These are phyloP conservation scores for Dothideomycetes sp. DNA, from an alignment of 2,329 filamentous ascomycete genomes.

Conservation along the genomic window DNA sequence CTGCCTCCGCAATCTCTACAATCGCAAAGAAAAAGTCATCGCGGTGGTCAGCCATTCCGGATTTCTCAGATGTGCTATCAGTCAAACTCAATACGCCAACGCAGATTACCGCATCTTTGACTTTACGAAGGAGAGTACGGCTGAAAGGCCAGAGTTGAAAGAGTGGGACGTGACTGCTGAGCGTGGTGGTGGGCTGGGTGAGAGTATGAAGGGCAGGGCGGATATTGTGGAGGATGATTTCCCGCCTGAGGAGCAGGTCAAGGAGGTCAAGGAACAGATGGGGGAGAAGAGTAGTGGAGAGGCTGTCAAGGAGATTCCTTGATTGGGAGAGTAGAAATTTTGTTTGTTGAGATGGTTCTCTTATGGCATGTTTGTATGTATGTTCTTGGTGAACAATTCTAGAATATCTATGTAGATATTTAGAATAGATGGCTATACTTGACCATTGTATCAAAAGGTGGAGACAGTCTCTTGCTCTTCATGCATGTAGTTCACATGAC, in stretches of 20 bases:
- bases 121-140: conserved; percentile 32
- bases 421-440: too few species aligned
- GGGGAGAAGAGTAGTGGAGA: conserved; percentile 13
- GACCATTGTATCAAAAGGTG: too few species aligned
- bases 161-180: conserved; percentile 43
- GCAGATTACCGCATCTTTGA: conserved; percentile 57
- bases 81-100: conserved; percentile 43
- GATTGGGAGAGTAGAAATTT: too few species aligned
- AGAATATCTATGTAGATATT: too few species aligned
- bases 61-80: conserved; percentile 51
- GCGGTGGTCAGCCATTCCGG: conserved; percentile 58
- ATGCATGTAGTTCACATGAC: too few species aligned
- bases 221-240: conserved; percentile 20
- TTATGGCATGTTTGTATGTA: too few species aligned
- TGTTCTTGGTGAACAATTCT: too few species aligned
- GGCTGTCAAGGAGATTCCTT: conserved; percentile 16
- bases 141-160: conserved; percentile 30
- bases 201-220: conserved; percentile 33
- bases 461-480: too few species aligned
- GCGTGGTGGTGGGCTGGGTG: conserved; percentile 42
- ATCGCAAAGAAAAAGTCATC: conserved; percentile 51
- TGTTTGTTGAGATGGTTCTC: too few species aligned
- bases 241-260: conserved; percentile 15
- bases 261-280: conserved; percentile 15
- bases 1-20: conserved; percentile 42